These are phyloP conservation scores for Passalora sequoiae DNA, from an alignment of 2,329 filamentous ascomycete species.

Conservation along the genomic window DNA sequence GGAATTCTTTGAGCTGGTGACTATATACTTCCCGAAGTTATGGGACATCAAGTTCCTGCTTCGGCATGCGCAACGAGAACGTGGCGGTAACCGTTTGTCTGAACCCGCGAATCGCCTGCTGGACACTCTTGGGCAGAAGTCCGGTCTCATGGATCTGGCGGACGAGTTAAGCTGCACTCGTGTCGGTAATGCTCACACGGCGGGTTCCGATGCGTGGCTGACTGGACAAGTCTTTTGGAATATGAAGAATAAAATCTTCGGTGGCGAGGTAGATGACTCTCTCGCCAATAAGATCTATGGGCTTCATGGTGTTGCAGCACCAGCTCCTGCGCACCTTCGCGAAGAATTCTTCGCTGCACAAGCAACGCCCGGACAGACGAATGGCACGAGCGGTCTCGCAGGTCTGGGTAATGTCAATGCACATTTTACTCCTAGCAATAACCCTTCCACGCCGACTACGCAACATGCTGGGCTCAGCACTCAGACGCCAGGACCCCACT, in stretches of 20 bases:
- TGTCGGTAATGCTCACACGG: slow-evolving; percentile 81
- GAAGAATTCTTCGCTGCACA: slow-evolving; percentile 43
- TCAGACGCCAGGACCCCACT: slow-evolving; percentile 17
- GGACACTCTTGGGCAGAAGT: slow-evolving; percentile 81
- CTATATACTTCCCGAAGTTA: slow-evolving; percentile 85
- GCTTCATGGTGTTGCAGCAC: slow-evolving; percentile 58
- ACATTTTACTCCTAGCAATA: slow-evolving; percentile 18
- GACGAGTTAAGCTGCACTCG: slow-evolving; percentile 89
- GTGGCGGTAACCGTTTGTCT: slow-evolving; percentile 46
- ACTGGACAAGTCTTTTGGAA: slow-evolving; percentile 95
- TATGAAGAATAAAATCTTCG: slow-evolving; percentile 82
- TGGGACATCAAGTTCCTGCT: slow-evolving; percentile 98
- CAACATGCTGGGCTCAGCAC: slow-evolving; percentile 18
- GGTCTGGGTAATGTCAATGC: slow-evolving; percentile 10
- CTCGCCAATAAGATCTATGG: slow-evolving; percentile 93
- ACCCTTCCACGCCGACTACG: slow-evolving; percentile 21
- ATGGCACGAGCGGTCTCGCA: slow-evolving; percentile 18
- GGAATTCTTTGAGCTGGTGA: slow-evolving; percentile 82
- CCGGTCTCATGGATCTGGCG: slow-evolving; percentile 86
- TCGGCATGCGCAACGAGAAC: slow-evolving; percentile 66
- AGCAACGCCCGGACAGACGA: slow-evolving; percentile 31
- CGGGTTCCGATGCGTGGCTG: slow-evolving; percentile 86
- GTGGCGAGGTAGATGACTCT: slow-evolving; percentile 68
- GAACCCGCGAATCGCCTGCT: slow-evolving; percentile 67
- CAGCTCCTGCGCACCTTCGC: slow-evolving; percentile 50